Evolutionary conservation across 352 stramenopile genomes (phyloP).

Genomic region (Blastocystis sp.): DNA sequence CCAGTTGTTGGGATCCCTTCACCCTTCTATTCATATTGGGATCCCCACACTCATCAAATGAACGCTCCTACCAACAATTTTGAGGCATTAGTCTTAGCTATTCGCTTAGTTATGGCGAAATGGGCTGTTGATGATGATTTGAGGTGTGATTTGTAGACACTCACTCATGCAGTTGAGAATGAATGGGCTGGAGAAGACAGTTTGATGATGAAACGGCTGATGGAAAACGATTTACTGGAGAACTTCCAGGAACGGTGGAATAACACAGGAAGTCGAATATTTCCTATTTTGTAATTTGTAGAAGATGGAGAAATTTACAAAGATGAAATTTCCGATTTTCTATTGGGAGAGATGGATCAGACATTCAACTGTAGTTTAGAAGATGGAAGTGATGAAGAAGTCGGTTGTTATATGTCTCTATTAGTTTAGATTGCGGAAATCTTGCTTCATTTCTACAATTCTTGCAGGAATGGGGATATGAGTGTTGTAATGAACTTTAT

Average conservation of each 20-base stretch:
- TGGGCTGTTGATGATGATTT: conserved; percentile 30
- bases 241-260: conserved; percentile 53
- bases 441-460: conserved; percentile 42
- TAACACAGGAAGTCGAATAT: not conserved
- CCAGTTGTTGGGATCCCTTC: not conserved
- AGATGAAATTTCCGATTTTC: conserved; percentile 48
- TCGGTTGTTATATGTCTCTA: not conserved
- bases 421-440: conserved; percentile 30
- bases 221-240: conserved; percentile 51
- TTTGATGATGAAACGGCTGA: conserved; percentile 54
- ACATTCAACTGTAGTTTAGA: conserved; percentile 55
- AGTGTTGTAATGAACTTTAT: conserved; percentile 30
- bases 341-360: conserved; percentile 36
- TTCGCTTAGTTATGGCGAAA: conserved; percentile 37
- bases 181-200: conserved; percentile 40
- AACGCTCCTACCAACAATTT: not conserved
- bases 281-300: not conserved
- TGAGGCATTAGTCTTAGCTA: conserved; percentile 25
- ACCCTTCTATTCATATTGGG: not conserved
- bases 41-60: not conserved
- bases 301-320: conserved; percentile 35
- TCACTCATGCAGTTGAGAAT: conserved; percentile 25
- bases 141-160: conserved; percentile 18
- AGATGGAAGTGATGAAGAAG: conserved; percentile 44
- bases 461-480: conserved; percentile 10